phyloP scores from a whole-genome alignment of 495 filamentous ascomycete species.

The Astrothelium macrocarpum region DNA sequence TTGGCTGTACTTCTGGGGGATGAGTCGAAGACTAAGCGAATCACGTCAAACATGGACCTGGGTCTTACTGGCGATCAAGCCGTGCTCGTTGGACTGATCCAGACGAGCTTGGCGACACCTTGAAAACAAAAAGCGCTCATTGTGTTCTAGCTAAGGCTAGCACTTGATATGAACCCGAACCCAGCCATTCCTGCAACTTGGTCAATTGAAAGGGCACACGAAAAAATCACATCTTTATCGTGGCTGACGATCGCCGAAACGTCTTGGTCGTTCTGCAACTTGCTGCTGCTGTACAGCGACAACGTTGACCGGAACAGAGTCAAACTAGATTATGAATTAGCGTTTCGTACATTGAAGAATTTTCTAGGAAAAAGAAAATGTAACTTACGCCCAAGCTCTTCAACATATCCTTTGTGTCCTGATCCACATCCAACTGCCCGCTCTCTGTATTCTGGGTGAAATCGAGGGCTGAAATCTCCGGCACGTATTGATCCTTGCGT shows the following conservation, averaged over 20 bases:
- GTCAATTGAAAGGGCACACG: slow-evolving; percentile 32
- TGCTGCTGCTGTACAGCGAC: slow-evolving; percentile 83
- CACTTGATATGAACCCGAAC: neutral
- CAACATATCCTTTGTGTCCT: slow-evolving; percentile 95
- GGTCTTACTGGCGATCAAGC: slow-evolving; percentile 95
- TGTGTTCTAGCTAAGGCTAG: slow-evolving; percentile 29
- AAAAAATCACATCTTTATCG: slow-evolving; percentile 26
- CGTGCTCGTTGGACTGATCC: slow-evolving; percentile 46
- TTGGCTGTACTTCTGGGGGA: no score
- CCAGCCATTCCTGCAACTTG: neutral
- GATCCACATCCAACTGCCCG: slow-evolving; percentile 87
- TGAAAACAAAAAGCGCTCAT: slow-evolving; percentile 17
- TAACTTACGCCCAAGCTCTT: slow-evolving; percentile 92
- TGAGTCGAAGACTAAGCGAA: neutral
- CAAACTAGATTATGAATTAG: slow-evolving; percentile 55
- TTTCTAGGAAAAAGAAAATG: neutral
- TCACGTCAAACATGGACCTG: slow-evolving; percentile 19
- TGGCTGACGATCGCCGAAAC: slow-evolving; percentile 48
- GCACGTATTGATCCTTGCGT: slow-evolving; percentile 99
- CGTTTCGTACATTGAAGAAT: neutral
- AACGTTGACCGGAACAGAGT: slow-evolving; percentile 91
- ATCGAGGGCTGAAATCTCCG: slow-evolving; percentile 96
- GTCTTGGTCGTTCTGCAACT: slow-evolving; percentile 63
- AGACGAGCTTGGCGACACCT: slow-evolving; percentile 85
- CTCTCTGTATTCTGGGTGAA: slow-evolving; percentile 83